These are phyloP conservation scores for Pelargonium exstipulatum DNA, from an alignment of 441 rosid species.

Conservation along the genomic window DNA sequence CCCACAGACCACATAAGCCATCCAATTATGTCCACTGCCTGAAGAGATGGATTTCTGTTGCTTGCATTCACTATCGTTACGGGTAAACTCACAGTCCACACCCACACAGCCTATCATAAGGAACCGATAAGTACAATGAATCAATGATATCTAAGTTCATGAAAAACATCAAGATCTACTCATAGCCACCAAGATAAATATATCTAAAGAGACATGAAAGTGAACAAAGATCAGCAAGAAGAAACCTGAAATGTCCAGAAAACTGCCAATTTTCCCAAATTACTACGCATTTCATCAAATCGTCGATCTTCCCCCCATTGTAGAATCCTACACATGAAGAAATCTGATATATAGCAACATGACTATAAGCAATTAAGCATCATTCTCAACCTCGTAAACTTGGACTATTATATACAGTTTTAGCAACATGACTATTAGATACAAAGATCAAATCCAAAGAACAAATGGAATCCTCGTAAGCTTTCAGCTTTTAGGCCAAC, in stretches of 20 bases:
- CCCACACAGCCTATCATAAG: conserved; percentile 76
- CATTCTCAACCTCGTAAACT: too few species aligned
- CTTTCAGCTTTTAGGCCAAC: too few species aligned
- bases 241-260: conserved; percentile 86
- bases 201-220: conserved; percentile 1
- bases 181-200: conserved; percentile 12
- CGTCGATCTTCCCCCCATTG: conserved; percentile 96
- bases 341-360: not conserved
- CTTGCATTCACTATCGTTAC: conserved; percentile 84
- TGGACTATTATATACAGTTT: too few species aligned
- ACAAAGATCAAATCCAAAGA: too few species aligned
- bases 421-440: too few species aligned
- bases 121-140: not conserved
- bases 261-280: conserved; percentile 57
- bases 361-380: too few species aligned
- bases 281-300: conserved; percentile 73
- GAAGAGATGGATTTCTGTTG: conserved; percentile 52
- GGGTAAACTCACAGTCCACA: conserved; percentile 88
- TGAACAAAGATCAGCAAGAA: not conserved
- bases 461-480: too few species aligned
- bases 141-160: not conserved
- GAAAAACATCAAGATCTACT: conserved; percentile 7
- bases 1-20: conserved; percentile 82
- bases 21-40: conserved; percentile 65
- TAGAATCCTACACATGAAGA: conserved; percentile 44